Evolutionary conservation across 805 yeast species (phyloP), one percentile per base, ranked within the genome.

Genomic region (Nakazawaea wyomingensis): DNA sequence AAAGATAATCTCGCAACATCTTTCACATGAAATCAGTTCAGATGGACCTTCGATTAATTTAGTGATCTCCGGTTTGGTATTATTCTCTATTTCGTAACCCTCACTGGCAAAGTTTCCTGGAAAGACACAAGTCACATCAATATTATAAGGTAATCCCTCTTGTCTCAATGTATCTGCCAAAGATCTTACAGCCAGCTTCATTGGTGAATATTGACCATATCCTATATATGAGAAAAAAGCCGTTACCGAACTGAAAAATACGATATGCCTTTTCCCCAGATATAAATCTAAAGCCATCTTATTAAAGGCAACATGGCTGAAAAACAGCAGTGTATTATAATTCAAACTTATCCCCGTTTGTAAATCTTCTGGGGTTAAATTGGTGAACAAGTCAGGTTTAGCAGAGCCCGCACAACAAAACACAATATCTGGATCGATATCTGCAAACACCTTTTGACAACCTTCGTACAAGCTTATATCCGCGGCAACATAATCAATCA

Each of bases 71-170:
- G 99, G 98, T 59, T 93, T 93, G 2, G 95, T 83, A 44, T 64
- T 62, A 57, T 90, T 83, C 60, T 93, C 99, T 46, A 80, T 79
- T 3, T 65, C 74, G 55, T 62, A 93, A 0, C 99, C 99, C 60
- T 90, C 98, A 49, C 95, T 82, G 37, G 71, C 76, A 61, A 91
- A 89, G 57, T 88, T 89, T 0, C 99, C 99, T 0, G 98, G 96
- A 54, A 78, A 82, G 0, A 88, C 78, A 47, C 87, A 79, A 4
- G 83, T 74, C 0, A 93, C 85, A 21, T 82, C 64, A 49, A 82
- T 79, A 47, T 81, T 74, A 54, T 78, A 81, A 5, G 84, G 82
- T 1, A 70, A 54, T 34, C 84, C 69, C 58, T 93, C 99, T 52
- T 90, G 96, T 48, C 96, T 78, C 42, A 93, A 62, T 5, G 84